These are phyloP conservation scores for Neurospora intermedia DNA, from an alignment of 495 filamentous ascomycete species.

Conservation along the genomic window DNA sequence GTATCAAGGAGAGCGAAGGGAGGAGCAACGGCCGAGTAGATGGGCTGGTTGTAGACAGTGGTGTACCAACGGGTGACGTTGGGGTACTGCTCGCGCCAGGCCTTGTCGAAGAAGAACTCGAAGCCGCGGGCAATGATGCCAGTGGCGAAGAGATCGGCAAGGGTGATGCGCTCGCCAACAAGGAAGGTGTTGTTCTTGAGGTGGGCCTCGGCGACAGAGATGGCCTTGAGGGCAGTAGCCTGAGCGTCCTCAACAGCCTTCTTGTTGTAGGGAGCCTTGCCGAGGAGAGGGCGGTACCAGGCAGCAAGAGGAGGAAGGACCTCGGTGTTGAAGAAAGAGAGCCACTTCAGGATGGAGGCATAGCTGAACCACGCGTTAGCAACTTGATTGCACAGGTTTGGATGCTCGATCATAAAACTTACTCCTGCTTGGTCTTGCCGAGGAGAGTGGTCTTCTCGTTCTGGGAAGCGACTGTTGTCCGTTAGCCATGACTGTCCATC, in stretches of 20 bases:
- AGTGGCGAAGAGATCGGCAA: conserved; percentile 82
- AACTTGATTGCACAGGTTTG: not conserved
- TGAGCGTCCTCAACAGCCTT: conserved; percentile 75
- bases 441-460: conserved; percentile 99
- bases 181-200: conserved; percentile 92
- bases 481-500: conserved; percentile 25
- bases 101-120: conserved; percentile 80
- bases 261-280: conserved; percentile 88
- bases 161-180: conserved; percentile 91
- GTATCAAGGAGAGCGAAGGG: conserved; percentile 71
- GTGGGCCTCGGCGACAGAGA: conserved; percentile 71
- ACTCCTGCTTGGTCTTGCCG: conserved; percentile 99
- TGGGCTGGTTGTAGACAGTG: conserved; percentile 83
- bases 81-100: conserved; percentile 69
- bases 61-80: conserved; percentile 88
- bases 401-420: conserved; percentile 18
- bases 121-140: conserved; percentile 73
- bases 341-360: conserved; percentile 93
- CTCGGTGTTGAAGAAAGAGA: conserved; percentile 87
- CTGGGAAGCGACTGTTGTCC: conserved; percentile 77
- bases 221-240: conserved; percentile 53
- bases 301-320: conserved; percentile 59
- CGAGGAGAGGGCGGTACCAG: conserved; percentile 86
- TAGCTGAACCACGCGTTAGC: conserved; percentile 39
- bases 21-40: conserved; percentile 69